phyloP scores from a whole-genome alignment of 2,329 filamentous ascomycete genomes.

The Colletotrichum brevisporum region DNA sequence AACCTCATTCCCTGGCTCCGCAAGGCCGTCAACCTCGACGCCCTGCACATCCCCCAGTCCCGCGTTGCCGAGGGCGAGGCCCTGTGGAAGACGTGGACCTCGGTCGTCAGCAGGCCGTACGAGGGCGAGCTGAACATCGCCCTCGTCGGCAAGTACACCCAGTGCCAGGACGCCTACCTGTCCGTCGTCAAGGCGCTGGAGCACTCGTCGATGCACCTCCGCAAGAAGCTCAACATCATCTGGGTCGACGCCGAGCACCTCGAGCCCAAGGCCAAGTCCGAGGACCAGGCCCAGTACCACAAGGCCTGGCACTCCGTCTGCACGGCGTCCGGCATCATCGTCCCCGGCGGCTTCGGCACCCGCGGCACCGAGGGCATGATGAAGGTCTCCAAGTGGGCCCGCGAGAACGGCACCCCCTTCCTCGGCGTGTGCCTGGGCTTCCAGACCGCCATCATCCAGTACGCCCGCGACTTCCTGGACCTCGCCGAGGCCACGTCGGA shows the following conservation, averaged over 20 bases:
- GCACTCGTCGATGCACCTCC: conserved; percentile 90
- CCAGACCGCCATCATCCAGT: conserved; percentile 94
- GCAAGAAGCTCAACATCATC: conserved; percentile 82
- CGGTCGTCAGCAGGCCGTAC: conserved; percentile 77
- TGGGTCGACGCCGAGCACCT: conserved; percentile 91
- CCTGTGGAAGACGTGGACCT: conserved; percentile 73
- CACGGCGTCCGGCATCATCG: conserved; percentile 76
- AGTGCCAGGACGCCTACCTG: conserved; percentile 88
- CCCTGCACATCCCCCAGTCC: conserved; percentile 64
- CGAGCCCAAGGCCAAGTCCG: conserved; percentile 74
- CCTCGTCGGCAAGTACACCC: conserved; percentile 92
- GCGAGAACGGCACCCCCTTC: conserved; percentile 84
- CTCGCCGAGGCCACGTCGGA: conserved; percentile 70
- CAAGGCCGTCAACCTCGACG: conserved; percentile 75
- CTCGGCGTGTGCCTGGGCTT: conserved; percentile 91
- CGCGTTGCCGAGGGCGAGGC: conserved; percentile 71
- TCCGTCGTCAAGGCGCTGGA: conserved; percentile 89
- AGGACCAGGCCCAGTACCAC: conserved; percentile 81
- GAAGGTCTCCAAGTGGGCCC: conserved; percentile 86
- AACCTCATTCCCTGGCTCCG: conserved; percentile 78
- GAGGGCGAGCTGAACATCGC: conserved; percentile 83
- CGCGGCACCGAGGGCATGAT: conserved; percentile 94
- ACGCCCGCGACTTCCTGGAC: conserved; percentile 81
- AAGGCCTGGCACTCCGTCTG: conserved; percentile 87
- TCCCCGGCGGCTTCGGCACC: conserved; percentile 84